Conservation (phyloP, 2,329 filamentous ascomycete genomes). For the Claviceps lovelessii region DNA sequence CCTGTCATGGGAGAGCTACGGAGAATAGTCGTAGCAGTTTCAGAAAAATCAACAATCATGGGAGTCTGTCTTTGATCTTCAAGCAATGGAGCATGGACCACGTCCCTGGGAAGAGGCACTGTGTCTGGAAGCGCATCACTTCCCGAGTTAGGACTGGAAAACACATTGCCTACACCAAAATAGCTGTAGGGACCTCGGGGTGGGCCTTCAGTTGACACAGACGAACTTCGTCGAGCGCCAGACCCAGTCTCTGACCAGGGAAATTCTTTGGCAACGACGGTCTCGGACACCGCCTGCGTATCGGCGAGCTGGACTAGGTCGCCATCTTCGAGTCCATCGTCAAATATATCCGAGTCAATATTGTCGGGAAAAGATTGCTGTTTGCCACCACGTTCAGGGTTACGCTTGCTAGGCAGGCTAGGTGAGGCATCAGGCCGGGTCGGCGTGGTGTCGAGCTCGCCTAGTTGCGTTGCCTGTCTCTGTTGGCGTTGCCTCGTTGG, state of each 20-base stretch:
- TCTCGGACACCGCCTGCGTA: background rate
- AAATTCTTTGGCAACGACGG: slow-evolving; percentile 5
- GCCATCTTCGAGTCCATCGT: slow-evolving; percentile 13
- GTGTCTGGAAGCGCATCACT: slow-evolving; percentile 18
- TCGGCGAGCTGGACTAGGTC: slow-evolving; percentile 11
- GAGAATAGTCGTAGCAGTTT: slow-evolving; percentile 20
- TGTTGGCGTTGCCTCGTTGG: slow-evolving; percentile 6
- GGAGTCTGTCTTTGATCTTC: background rate
- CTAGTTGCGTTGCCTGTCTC: slow-evolving; percentile 10
- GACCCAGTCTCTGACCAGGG: slow-evolving; percentile 18
- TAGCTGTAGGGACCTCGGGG: slow-evolving; percentile 13
- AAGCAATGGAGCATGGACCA: background rate
- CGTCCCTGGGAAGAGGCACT: slow-evolving; percentile 11
- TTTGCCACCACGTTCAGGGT: background rate
- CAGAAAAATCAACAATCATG: slow-evolving; percentile 18
- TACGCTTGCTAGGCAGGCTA: background rate
- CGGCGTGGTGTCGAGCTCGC: slow-evolving; percentile 21
- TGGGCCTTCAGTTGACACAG: slow-evolving; percentile 8
- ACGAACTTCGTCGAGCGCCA: slow-evolving; percentile 17
- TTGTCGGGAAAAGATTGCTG: background rate
- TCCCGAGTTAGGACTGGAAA: slow-evolving; percentile 16
- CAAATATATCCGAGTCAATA: slow-evolving; percentile 7
- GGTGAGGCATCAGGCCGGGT: slow-evolving; percentile 13
- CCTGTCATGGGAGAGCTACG: slow-evolving; percentile 17
- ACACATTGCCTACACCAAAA: slow-evolving; percentile 10